These are phyloP conservation scores for Cantharellus cinnabarinus DNA, from an alignment of 768 basidiomycete genomes.

Conservation along the genomic window DNA sequence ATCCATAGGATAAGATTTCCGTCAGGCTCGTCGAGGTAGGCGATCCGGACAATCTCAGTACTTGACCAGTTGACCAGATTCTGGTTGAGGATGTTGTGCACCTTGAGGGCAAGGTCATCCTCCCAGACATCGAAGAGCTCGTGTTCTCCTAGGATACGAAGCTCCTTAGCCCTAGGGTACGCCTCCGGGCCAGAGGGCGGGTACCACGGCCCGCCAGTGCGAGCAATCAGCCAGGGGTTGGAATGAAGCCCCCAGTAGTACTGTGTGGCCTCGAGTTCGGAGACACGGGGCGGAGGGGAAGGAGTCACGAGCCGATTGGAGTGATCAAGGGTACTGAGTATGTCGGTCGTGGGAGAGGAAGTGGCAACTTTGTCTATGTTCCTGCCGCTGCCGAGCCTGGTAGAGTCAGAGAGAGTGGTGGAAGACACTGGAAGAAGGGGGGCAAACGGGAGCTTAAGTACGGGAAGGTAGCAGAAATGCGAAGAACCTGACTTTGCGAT, in stretches of 20 bases:
- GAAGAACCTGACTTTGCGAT: no score
- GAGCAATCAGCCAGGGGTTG: slow-evolving; percentile 4
- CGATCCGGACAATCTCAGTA: slow-evolving; percentile 2
- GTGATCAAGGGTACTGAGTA: no score
- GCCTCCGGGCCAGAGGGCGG: slow-evolving; percentile 4
- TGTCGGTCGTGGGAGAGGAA: no score
- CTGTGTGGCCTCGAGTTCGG: background rate
- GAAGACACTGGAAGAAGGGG: no score
- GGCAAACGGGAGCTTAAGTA: no score
- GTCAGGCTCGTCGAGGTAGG: slow-evolving; percentile 1
- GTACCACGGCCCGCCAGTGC: slow-evolving; percentile 3
- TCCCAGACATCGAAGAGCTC: slow-evolving; percentile 3
- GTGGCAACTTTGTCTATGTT: no score
- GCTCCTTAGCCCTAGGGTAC: slow-evolving; percentile 3
- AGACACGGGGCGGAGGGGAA: background rate
- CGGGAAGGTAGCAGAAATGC: no score
- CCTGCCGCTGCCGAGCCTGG: no score
- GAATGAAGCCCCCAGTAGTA: slow-evolving; percentile 6
- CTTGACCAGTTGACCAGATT: slow-evolving; percentile 2
- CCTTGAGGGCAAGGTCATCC: slow-evolving; percentile 2
- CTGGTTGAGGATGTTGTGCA: slow-evolving; percentile 2
- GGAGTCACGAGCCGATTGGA: no score
- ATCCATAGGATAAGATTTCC: slow-evolving; percentile 6
- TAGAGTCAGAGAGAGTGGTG: no score
- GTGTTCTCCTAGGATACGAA: slow-evolving; percentile 2